Conservation (phyloP, 2,329 filamentous ascomycete genomes). For the Cladosporium sp. region DNA sequence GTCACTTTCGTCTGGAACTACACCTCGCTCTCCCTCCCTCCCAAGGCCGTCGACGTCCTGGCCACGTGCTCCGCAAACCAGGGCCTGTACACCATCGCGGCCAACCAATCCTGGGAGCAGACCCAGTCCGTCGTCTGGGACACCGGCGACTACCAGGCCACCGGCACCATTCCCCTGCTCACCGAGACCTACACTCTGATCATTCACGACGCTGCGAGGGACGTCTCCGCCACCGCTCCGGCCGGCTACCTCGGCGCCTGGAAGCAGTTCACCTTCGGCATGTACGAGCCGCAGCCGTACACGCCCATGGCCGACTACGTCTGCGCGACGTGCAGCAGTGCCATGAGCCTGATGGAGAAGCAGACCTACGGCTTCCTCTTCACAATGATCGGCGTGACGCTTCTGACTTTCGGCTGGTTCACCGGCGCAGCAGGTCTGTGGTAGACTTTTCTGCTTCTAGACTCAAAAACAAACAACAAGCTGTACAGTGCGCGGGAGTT, state of each 20-base stretch:
- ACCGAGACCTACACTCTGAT: slow-evolving; percentile 58
- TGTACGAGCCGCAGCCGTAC: slow-evolving; percentile 53
- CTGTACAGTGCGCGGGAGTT: too few relatives aligned
- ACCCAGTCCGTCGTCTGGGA: slow-evolving; percentile 46
- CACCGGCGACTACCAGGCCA: slow-evolving; percentile 47
- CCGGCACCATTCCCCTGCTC: slow-evolving; percentile 46
- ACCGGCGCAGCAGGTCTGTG: slow-evolving; percentile 39
- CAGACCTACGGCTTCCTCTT: slow-evolving; percentile 52
- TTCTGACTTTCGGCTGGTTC: slow-evolving; percentile 53
- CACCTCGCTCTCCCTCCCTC: slow-evolving; percentile 55
- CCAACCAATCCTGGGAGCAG: slow-evolving; percentile 49
- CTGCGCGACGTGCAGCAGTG: slow-evolving; percentile 53
- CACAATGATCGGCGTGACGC: slow-evolving; percentile 50
- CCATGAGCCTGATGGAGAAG: slow-evolving; percentile 46
- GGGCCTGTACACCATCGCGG: slow-evolving; percentile 55
- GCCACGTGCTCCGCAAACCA: slow-evolving; percentile 55
- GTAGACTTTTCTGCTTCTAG: not conserved
- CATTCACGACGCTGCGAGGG: slow-evolving; percentile 53
- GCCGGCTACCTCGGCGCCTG: slow-evolving; percentile 51
- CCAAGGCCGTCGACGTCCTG: slow-evolving; percentile 54
- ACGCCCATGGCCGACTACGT: slow-evolving; percentile 37
- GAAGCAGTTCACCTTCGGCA: slow-evolving; percentile 52
- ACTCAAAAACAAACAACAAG: too few relatives aligned
- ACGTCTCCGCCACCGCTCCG: slow-evolving; percentile 44
- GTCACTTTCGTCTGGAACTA: slow-evolving; percentile 65